A percentile compares a stretch with the other conserved stretches of the same genome.
phyloP scores from a whole-genome alignment of 192 early-diverging fungal species.

The Funneliformis mosseae region DNA sequence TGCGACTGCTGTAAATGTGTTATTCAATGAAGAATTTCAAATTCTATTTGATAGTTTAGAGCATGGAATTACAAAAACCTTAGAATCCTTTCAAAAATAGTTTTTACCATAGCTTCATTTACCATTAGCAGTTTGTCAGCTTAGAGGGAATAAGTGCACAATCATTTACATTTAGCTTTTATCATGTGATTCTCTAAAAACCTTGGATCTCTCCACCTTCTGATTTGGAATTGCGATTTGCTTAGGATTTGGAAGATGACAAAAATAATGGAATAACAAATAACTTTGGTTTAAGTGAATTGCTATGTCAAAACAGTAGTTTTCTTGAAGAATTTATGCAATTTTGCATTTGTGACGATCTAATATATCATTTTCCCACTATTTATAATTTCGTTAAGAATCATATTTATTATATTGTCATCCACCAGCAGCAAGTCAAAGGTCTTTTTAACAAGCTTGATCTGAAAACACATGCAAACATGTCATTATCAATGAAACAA shows the following conservation, averaged over 20 bases:
- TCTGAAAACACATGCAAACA: not conserved
- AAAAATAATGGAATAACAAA: not conserved
- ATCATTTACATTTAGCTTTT: not conserved
- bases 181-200: not conserved
- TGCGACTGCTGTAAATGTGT: too few species aligned
- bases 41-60: too few species aligned
- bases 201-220: not conserved
- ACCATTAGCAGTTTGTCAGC: not conserved
- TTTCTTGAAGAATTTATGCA: not conserved
- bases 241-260: not conserved
- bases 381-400: not conserved
- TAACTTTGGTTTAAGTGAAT: not conserved
- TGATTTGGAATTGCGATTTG: not conserved
- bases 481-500: not conserved
- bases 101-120: too few species aligned
- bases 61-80: not conserved
- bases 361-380: not conserved
- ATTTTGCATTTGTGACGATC: not conserved
- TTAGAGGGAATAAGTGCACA: not conserved
- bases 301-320: not conserved
- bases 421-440: not conserved
- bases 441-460: not conserved
- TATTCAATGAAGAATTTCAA: too few species aligned
- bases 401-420: not conserved
- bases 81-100: conserved; percentile 3